Evolutionary conservation across 768 basidiomycete species (phyloP).

Genomic region (Myochromella boudieri): DNA sequence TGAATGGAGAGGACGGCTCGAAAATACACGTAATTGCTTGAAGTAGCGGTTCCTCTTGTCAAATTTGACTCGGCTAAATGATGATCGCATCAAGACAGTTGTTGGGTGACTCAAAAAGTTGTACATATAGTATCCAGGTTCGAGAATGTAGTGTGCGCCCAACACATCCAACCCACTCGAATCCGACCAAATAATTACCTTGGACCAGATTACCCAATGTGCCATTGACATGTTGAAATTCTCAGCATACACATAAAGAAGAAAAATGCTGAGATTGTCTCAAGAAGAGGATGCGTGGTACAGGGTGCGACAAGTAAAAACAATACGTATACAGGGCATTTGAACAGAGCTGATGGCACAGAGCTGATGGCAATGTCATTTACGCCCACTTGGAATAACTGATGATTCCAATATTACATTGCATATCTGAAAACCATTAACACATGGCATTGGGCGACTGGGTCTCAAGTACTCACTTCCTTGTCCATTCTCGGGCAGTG

Average conservation of each 20-base stretch:
- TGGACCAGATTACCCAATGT: too few species aligned
- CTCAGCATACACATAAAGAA: not conserved
- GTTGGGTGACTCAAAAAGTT: too few species aligned
- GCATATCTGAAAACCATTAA: constrained; percentile 37
- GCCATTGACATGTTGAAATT: too few species aligned
- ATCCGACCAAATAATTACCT: too few species aligned
- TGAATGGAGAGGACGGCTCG: too few species aligned
- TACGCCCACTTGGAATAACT: constrained; percentile 7
- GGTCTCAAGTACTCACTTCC: constrained; percentile 70
- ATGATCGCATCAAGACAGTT: too few species aligned
- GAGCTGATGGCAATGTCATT: constrained; percentile 7
- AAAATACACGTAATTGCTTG: too few species aligned
- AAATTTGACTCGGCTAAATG: too few species aligned
- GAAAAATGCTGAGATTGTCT: constrained; percentile 19
- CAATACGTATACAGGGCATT: constrained; percentile 23
- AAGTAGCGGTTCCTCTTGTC: too few species aligned
- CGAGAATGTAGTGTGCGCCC: too few species aligned
- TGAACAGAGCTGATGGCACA: constrained; percentile 13
- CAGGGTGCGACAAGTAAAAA: constrained; percentile 18
- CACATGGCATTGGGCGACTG: constrained; percentile 10
- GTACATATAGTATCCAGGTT: too few species aligned
- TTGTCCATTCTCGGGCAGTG: constrained; percentile 98
- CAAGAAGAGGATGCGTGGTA: constrained; percentile 19
- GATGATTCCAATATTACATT: constrained; percentile 42
- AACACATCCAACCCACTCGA: too few species aligned